Evolutionary conservation across 176 grass and related monocot genomes (phyloP).

Genomic region (Aegilops umbellulata): DNA sequence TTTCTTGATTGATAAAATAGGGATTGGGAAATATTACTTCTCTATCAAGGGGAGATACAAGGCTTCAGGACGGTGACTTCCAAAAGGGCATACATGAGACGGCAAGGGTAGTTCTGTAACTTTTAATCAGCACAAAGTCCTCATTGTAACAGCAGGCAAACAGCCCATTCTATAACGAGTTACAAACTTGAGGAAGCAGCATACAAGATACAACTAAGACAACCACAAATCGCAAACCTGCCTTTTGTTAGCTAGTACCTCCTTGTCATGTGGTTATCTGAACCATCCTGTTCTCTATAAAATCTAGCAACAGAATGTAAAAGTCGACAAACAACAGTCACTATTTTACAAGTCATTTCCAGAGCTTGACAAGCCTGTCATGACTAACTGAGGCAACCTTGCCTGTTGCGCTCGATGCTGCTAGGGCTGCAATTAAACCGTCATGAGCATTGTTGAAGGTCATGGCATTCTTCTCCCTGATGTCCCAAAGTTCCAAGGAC

Average conservation of each 20-base stretch:
- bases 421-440: conserved; percentile 72
- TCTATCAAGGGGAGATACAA: neutral
- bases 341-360: conserved; percentile 68
- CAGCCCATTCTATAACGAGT: conserved; percentile 25
- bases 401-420: conserved; percentile 72
- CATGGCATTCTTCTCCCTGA: conserved; percentile 75
- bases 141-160: conserved; percentile 14
- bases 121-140: conserved; percentile 1
- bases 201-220: conserved; percentile 26
- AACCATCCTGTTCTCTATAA: conserved; percentile 26
- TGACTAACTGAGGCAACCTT: conserved; percentile 90
- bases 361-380: conserved; percentile 85
- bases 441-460: conserved; percentile 69
- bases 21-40: neutral
- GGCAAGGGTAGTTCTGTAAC: neutral
- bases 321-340: neutral
- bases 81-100: neutral
- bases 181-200: conserved; percentile 22
- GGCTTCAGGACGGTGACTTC: neutral
- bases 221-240: conserved; percentile 38
- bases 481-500: conserved; percentile 97
- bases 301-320: conserved; percentile 36
- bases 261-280: conserved; percentile 37
- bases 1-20: neutral
- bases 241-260: conserved; percentile 30